Conservation (phyloP, 164 flowering plant genomes). For the Brasenia schreberi region DNA sequence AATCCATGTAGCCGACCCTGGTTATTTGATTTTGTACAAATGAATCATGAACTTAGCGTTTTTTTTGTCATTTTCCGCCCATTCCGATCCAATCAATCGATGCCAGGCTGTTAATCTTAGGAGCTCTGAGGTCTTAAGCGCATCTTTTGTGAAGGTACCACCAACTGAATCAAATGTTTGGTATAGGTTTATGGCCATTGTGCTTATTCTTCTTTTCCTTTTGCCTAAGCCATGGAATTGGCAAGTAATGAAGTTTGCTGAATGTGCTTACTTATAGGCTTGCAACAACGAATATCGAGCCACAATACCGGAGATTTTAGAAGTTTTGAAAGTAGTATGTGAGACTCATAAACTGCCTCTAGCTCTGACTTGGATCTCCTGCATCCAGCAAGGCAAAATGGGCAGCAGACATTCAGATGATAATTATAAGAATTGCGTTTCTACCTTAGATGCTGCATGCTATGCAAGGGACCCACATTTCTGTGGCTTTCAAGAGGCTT, state of each 20-base stretch:
- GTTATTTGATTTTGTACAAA: not conserved
- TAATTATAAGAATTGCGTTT: constrained; percentile 47
- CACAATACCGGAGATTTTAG: constrained; percentile 47
- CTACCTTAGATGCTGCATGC: constrained; percentile 66
- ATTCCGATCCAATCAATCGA: not conserved
- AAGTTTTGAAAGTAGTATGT: constrained; percentile 54
- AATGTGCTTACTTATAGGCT: constrained; percentile 22
- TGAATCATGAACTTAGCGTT: not conserved
- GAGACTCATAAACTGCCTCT: constrained; percentile 62
- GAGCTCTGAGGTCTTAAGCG: constrained; percentile 31
- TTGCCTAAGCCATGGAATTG: not conserved
- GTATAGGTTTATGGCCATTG: not conserved
- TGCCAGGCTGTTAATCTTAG: constrained; percentile 80
- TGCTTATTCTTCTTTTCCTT: not conserved
- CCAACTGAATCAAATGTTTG: not conserved
- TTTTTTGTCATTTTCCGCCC: not conserved
- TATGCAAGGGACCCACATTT: constrained; percentile 33
- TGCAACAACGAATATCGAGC: constrained; percentile 23
- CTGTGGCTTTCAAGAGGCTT: constrained; percentile 75
- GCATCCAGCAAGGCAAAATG: constrained; percentile 52
- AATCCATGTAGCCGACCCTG: too few relatives aligned
- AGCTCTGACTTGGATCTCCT: constrained; percentile 87
- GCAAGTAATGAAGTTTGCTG: not conserved
- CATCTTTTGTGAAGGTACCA: constrained; percentile 33
- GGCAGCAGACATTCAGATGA: constrained; percentile 63